Base-by-base conservation (phyloP, 2,329 filamentous ascomycete species). In the Cladosporium sp. region DNA sequence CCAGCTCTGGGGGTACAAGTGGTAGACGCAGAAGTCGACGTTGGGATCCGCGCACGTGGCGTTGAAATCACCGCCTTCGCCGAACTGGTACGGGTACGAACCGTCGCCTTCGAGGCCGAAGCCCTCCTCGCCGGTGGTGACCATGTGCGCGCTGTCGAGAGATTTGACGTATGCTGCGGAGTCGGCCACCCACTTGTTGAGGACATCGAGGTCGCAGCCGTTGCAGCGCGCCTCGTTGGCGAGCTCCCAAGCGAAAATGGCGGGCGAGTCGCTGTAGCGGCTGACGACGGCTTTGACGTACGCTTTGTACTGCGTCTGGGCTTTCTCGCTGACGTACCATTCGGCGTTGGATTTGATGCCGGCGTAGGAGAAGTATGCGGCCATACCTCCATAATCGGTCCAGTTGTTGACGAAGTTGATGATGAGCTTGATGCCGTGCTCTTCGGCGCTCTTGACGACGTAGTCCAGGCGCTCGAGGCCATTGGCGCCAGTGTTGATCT, bases 401-500 rank as follows among this genome's bases (percentile, higher is more conserved):
- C 88, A 91, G 78, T 90, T 87, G 78, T 91, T 91, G 65, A 90
- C 86, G 52, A 90, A 86, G 70, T 86, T 85, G 73, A 88, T 84
- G 68, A 90, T 88, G 5, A 90, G 78, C 74, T 88, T 88, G 70
- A 90, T 80, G 4, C 84, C 85, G 64, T 85, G 80, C 64, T 80
- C 79, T 74, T 88, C 87, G 5, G 88, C 88, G 0, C 84, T 80
- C 47, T 81, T 74, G 63, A 91, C 87, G 1, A 90, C 87, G 63
- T 86, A 86, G 72, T 91, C 88, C 2, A 91, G 83, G 15, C 87
- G 83, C 74, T 88, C 82, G 10, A 90, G 83, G 18, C 88, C 88
- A 73, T 90, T 79, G 41, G 83, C 71, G 2, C 87, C 88, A 0
- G 83, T 88, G 77, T 90, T 90, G 78, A 90, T 89, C 24, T 83